Conservation (phyloP, 768 basidiomycete species). For the Naganishia kalamii region DNA sequence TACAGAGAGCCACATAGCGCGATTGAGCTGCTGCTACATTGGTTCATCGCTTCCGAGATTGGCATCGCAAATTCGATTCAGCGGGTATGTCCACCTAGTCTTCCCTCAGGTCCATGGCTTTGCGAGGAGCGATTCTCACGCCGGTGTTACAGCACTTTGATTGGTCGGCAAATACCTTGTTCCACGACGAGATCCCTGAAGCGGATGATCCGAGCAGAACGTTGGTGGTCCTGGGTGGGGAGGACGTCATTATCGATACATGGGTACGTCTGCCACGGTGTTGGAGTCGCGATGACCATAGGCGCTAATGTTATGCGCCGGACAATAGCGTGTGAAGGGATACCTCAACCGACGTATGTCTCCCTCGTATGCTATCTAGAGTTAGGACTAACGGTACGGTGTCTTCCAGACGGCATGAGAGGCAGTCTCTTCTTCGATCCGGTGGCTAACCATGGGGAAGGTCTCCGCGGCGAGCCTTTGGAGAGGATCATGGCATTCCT, state of each 20-base stretch:
- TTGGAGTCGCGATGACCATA: neutral
- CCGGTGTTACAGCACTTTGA: conserved; percentile 36
- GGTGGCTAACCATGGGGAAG: conserved; percentile 40
- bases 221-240: conserved; percentile 71
- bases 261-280: conserved; percentile 49
- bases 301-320: conserved; percentile 8
- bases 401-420: conserved; percentile 55
- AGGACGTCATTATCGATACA: conserved; percentile 71
- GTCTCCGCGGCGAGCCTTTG: conserved; percentile 33
- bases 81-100: conserved; percentile 46
- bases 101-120: neutral
- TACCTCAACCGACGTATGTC: conserved; percentile 69
- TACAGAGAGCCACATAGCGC: conserved; percentile 65
- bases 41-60: conserved; percentile 79
- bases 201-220: conserved; percentile 62
- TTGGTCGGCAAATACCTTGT: conserved; percentile 81
- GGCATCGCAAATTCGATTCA: conserved; percentile 80
- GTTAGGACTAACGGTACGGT: conserved; percentile 52
- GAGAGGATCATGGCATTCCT: conserved; percentile 37
- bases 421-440: conserved; percentile 60
- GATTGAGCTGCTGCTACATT: conserved; percentile 72
- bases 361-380: neutral
- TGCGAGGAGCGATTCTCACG: conserved; percentile 1
- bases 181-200: conserved; percentile 82
- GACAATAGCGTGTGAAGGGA: conserved; percentile 59